Conservation (phyloP, 768 basidiomycete genomes). For the Amanita fuliginea region DNA sequence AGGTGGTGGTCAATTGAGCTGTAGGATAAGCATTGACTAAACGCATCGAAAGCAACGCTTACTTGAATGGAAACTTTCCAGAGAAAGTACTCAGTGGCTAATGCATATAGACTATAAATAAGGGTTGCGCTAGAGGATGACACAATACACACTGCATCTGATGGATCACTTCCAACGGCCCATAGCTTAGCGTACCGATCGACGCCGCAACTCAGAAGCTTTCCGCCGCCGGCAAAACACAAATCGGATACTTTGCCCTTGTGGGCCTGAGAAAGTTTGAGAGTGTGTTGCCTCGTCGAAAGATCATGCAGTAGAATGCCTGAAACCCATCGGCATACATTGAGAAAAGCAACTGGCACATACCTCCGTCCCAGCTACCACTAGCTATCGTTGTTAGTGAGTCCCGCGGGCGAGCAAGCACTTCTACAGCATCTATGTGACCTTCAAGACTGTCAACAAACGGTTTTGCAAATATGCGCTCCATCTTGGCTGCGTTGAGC, state of each 20-base stretch:
- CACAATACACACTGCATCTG: conserved; percentile 23
- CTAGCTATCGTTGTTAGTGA: conserved; percentile 75
- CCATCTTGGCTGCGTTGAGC: conserved; percentile 92
- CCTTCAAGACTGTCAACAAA: conserved; percentile 87
- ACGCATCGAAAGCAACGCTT: conserved; percentile 12
- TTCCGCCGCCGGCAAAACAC: conserved; percentile 54
- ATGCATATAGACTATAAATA: conserved; percentile 6
- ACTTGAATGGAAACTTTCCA: conserved; percentile 91
- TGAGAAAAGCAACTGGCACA: conserved; percentile 17
- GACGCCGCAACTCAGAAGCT: conserved; percentile 69
- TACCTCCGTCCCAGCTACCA: conserved; percentile 94
- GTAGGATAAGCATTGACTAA: conserved; percentile 8
- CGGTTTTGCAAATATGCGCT: conserved; percentile 95
- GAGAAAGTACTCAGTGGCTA: conserved; percentile 70
- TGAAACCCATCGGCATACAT: conserved; percentile 16
- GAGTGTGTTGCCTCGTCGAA: conserved; percentile 38
- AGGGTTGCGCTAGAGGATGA: neutral
- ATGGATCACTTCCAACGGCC: conserved; percentile 30
- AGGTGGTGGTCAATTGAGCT: conserved; percentile 95
- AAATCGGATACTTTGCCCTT: conserved; percentile 80
- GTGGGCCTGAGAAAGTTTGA: conserved; percentile 61
- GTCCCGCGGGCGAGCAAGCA: conserved; percentile 60
- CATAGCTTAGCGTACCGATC: conserved; percentile 81
- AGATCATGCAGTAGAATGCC: conserved; percentile 84
- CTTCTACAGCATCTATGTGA: conserved; percentile 91